Base-by-base conservation (phyloP, 129 eudicot species). In the carrot (Daucus carota) region DNA sequence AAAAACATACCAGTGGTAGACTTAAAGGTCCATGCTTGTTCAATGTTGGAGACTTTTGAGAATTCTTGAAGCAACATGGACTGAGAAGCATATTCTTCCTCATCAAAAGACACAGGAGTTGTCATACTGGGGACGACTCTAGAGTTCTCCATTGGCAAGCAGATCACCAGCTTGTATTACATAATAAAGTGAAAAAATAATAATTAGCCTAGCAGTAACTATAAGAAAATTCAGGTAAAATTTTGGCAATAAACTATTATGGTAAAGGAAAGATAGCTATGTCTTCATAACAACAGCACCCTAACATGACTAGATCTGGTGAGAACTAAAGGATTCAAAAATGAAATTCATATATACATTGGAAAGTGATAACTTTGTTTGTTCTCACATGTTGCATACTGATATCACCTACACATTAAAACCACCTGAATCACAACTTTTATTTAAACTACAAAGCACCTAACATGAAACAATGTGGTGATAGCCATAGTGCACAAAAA, bases 11-110 rank as follows among this genome's bases (percentile, higher is more conserved):
- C 96, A 70, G n/a, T 81, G 26, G 76, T 54, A 46, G 93, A 81
- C 73, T 76, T 83, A 79, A 89, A 85, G 54, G 85, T 80, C 98
- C 98, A 93, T 45, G 97, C 97, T 76, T 87, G 84, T 54, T 90
- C 90, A 72, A 89, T 79, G 74, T 88, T 83, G 52, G 92, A 50
- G 70, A 93, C 83, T 42, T 76, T 80, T 69, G 87, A 76, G 84
- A 93, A 90, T 78, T 87, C 87, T 79, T 87, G 80, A 79, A 90
- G 91, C 82, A 88, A 63, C 75, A 84, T 86, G 41, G 93, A 90
- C 43, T 82, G 82, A 81, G 87, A 85, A 67, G 77, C 81, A 76
- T 87, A 93, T 84, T 93, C 97, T 80, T 88, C 98, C 52, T 85
- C 88, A 24, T 33, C 46, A 32, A 77, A 11, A 70, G 76, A 76